Conservation (phyloP, 2,329 filamentous ascomycete genomes). For the Hypoxylon sp. region DNA sequence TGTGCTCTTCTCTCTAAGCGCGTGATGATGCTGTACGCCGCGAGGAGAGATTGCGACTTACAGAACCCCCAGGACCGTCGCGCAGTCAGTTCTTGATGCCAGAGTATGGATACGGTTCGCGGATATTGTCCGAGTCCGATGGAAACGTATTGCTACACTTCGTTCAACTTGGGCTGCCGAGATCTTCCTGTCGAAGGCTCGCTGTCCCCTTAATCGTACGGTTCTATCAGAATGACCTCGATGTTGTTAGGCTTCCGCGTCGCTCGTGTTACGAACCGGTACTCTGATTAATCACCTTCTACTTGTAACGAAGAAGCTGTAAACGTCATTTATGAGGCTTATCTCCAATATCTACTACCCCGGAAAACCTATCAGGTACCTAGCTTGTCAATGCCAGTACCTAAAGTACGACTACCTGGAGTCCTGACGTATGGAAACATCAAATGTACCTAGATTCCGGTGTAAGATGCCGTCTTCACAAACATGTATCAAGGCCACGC, state of each 20-base stretch:
- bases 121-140: constrained; percentile 17
- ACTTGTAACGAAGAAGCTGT: background rate
- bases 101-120: constrained; percentile 20
- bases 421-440: background rate
- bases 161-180: constrained; percentile 14
- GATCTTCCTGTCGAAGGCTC: constrained; percentile 16
- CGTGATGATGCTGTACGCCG: constrained; percentile 29
- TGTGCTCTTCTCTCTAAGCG: constrained; percentile 16
- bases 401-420: too few relatives aligned
- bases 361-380: background rate
- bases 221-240: background rate
- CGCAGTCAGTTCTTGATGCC: constrained; percentile 22
- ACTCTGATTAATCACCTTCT: background rate
- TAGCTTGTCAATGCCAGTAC: background rate
- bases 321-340: background rate
- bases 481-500: background rate
- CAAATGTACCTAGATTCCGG: background rate
- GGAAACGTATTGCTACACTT: constrained; percentile 6
- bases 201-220: constrained; percentile 14
- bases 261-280: background rate
- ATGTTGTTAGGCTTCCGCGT: background rate
- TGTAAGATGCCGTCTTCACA: background rate
- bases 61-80: constrained; percentile 9
- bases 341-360: background rate
- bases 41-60: constrained; percentile 15